phyloP scores from a whole-genome alignment of 169 alveolate genomes.

The Amoebophrya sp. region DNA sequence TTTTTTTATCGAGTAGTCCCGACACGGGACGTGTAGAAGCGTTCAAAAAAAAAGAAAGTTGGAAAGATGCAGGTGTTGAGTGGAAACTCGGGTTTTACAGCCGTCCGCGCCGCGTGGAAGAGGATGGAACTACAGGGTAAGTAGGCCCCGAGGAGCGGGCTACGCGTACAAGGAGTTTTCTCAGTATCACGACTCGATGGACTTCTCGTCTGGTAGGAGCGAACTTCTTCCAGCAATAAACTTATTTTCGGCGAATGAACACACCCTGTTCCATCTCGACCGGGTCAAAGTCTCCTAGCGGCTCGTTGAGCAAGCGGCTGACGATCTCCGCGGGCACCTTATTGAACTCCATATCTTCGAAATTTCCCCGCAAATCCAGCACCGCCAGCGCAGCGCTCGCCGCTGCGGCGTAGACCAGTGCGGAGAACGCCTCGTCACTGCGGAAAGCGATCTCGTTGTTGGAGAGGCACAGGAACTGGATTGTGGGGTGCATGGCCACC shows the following conservation, averaged over 20 bases:
- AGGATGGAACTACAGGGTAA: too few species aligned
- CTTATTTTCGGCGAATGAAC: neutral
- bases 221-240: neutral
- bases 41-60: too few species aligned
- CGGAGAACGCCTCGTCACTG: neutral
- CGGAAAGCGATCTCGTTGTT: neutral
- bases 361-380: neutral
- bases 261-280: neutral
- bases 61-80: too few species aligned
- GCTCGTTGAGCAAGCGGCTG: neutral
- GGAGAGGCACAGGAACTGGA: neutral
- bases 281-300: neutral
- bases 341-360: neutral
- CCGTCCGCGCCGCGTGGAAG: too few species aligned
- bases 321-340: neutral
- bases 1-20: too few species aligned
- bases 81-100: too few species aligned
- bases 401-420: neutral
- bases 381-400: neutral
- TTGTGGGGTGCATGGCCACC: conserved; percentile 17
- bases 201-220: too few species aligned
- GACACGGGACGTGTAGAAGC: too few species aligned
- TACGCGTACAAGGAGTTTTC: too few species aligned
- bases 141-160: too few species aligned
- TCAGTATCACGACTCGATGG: too few species aligned